phyloP scores from a whole-genome alignment of 2,329 filamentous ascomycete species.

The Hymenoscyphus linearis region DNA sequence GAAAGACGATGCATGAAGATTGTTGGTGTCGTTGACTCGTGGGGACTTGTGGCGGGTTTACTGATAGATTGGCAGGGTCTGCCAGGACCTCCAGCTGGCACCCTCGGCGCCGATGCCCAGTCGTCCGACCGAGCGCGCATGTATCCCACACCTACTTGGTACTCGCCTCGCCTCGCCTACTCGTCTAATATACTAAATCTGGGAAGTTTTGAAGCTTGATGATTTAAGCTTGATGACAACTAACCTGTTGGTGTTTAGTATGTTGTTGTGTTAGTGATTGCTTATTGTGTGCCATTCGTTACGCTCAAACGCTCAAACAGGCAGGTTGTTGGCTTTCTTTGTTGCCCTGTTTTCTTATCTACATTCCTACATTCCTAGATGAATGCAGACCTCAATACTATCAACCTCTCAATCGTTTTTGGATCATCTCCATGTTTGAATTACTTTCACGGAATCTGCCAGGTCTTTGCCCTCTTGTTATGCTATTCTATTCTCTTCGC shows the following conservation, averaged over 20 bases:
- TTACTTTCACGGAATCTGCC: neutral
- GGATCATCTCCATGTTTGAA: neutral
- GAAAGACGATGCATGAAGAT: conserved; percentile 6
- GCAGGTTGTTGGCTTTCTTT: neutral
- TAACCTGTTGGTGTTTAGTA: no score
- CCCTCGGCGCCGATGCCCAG: no score
- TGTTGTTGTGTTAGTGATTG: no score
- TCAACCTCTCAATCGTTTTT: neutral
- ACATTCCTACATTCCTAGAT: neutral
- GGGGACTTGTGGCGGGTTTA: no score
- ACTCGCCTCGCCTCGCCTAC: no score
- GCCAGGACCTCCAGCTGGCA: no score
- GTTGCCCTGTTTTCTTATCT: neutral
- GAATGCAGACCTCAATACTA: neutral
- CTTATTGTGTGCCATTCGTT: neutral
- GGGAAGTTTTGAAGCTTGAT: no score
- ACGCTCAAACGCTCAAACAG: neutral
- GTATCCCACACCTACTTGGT: no score
- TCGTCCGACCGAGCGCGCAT: no score
- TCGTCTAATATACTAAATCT: no score
- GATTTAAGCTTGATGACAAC: no score
- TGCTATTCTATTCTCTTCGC: neutral
- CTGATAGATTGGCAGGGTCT: no score
- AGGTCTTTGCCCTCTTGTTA: neutral
- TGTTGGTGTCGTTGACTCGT: neutral